Percentiles rank a stretch among this genome's conserved stretches.
Evolutionary conservation across 345 rosid species (phyloP).

Genomic region (Lepidium sativum): DNA sequence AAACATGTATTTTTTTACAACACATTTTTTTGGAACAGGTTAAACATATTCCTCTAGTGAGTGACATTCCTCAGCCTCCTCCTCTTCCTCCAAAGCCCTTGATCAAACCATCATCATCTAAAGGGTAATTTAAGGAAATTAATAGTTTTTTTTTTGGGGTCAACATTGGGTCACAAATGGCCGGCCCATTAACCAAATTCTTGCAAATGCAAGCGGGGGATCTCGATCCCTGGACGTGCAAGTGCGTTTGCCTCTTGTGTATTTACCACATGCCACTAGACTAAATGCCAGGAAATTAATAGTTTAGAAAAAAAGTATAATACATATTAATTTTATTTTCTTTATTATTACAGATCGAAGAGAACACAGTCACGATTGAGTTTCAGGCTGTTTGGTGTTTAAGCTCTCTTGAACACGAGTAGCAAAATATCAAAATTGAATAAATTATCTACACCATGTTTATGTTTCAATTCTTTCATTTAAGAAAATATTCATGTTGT

Average conservation of each 20-base stretch:
- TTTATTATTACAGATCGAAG: constrained; percentile 18
- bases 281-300: too few species aligned
- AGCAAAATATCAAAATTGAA: background rate
- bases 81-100: constrained; percentile 25
- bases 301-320: background rate
- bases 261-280: too few species aligned
- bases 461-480: background rate
- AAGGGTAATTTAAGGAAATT: constrained; percentile 2
- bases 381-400: constrained; percentile 38
- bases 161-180: too few species aligned
- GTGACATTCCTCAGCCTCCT: constrained; percentile 40
- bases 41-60: constrained; percentile 40
- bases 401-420: background rate
- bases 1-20: too few species aligned
- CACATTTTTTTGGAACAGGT: constrained; percentile 38
- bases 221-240: too few species aligned
- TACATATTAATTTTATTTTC: background rate
- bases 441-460: background rate
- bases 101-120: constrained; percentile 20
- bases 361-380: constrained; percentile 25
- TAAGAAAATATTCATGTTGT: background rate
- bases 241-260: too few species aligned
- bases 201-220: too few species aligned
- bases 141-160: too few species aligned
- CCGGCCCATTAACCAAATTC: too few species aligned